Conservation (phyloP, 1,284 basidiomycete species). For the Peniophora sp. region DNA sequence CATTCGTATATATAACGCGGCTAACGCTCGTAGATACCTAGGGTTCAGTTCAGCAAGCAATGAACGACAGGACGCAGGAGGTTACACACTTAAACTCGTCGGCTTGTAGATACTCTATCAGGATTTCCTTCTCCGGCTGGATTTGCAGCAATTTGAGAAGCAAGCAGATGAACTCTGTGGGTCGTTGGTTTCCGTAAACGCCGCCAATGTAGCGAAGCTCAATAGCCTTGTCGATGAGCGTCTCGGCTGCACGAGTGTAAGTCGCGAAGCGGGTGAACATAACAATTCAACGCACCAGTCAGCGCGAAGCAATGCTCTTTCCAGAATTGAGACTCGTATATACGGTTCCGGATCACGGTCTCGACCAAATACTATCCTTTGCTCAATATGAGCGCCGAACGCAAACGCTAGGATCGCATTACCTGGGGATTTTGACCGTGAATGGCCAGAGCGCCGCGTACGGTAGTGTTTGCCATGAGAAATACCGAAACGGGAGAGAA, state of each 20-base stretch:
- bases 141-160: slow-evolving; percentile 93
- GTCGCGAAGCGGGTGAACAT: background rate
- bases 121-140: slow-evolving; percentile 94
- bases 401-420: slow-evolving; percentile 7
- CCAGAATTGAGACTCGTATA: slow-evolving; percentile 96
- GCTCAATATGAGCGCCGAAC: slow-evolving; percentile 6
- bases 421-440: slow-evolving; percentile 95
- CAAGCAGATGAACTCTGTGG: slow-evolving; percentile 88
- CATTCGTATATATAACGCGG: slow-evolving; percentile 92
- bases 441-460: slow-evolving; percentile 73
- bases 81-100: slow-evolving; percentile 96
- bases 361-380: slow-evolving; percentile 83
- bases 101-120: slow-evolving; percentile 89
- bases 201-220: slow-evolving; percentile 83
- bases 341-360: slow-evolving; percentile 91
- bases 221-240: slow-evolving; percentile 88
- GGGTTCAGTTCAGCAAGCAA: background rate
- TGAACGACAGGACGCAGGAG: background rate
- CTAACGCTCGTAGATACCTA: slow-evolving; percentile 90
- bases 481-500: background rate
- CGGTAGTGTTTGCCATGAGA: slow-evolving; percentile 85
- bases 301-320: slow-evolving; percentile 95
- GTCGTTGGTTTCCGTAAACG: slow-evolving; percentile 87
- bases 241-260: slow-evolving; percentile 58
- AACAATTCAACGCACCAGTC: slow-evolving; percentile 49